Base-by-base conservation (phyloP, 306 rosid genomes). In the Benincasa hispida region DNA sequence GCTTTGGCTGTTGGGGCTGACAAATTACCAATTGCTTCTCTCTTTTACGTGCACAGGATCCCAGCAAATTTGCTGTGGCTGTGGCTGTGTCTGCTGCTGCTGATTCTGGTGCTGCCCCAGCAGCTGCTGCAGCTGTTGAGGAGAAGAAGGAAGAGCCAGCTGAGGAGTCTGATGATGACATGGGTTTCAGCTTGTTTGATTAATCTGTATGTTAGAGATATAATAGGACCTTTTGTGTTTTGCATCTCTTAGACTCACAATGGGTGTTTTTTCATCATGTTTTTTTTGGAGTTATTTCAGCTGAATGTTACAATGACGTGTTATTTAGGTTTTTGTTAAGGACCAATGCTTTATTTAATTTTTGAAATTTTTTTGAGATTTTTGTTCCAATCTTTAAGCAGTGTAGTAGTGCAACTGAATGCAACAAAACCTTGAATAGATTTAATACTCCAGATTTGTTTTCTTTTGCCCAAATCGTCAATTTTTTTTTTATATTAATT, bases 111-210 rank as follows among this genome's bases (percentile, higher is more conserved):
- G 34, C 70, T n/a, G 84, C 88, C 35, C 81, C 85, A 11, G 82
- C 77, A 42, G 77, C 89, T 56, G 83, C 92, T 0, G 85, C 90
- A 2, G 84, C 84, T 72, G 88, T 17, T 28, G 97, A 91, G 72
- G 91, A 84, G 12, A 87, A 88, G 88, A 85, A 89, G 68, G 93
- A 86, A 0, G 97, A 93, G 62, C 90, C 97, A 0, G 94, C 85
- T 0, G 92, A 88, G 10, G 90, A 86, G 30, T 85, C 88, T 0
- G 92, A 88, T 27, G 92, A 83, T 0, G 92, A 85, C 32, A 63
- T 88, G 80, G 90, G 92, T 19, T 83, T 86, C 77, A 70, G 86
- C 76, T 21, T 86, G 74, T 88, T 88, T 8, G 90, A 54, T 42
- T 53, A 60, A 47, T 39, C 60, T 28, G 61, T 72, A 30, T 51